Conservation (phyloP, 345 rosid species). For the Excoecaria cochinchinensis region DNA sequence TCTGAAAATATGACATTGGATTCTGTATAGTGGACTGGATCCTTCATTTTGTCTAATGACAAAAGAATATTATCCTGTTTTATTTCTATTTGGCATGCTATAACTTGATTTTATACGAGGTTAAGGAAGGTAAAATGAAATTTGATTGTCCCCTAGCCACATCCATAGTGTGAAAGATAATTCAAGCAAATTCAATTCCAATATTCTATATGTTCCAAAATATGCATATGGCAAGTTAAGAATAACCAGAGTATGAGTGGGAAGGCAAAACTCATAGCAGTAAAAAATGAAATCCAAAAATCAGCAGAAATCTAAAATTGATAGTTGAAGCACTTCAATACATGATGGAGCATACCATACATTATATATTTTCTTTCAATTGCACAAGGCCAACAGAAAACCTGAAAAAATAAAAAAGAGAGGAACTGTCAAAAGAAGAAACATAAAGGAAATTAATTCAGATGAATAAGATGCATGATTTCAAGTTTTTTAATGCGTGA, state of each 20-base stretch:
- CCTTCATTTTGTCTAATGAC: background rate
- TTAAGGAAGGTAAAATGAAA: too few species aligned
- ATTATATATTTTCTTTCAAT: background rate
- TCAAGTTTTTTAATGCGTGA: too few species aligned
- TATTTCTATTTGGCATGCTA: background rate
- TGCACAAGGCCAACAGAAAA: conserved; percentile 2
- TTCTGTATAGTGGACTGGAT: background rate
- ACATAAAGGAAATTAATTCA: too few species aligned
- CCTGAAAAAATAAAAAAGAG: background rate
- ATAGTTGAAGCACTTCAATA: background rate
- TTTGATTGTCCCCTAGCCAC: background rate
- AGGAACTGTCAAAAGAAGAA: background rate
- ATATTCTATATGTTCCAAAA: background rate
- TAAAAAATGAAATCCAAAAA: background rate
- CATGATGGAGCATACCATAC: too few species aligned
- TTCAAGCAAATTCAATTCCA: background rate
- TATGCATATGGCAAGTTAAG: background rate
- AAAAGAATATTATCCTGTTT: background rate
- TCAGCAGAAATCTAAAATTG: background rate
- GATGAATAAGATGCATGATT: too few species aligned
- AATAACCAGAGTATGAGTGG: background rate
- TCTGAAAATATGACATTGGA: background rate
- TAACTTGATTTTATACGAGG: background rate
- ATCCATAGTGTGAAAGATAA: background rate
- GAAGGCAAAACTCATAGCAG: too few species aligned